Conservation (phyloP, 2,329 filamentous ascomycete species). For the Colletotrichum godetiae region DNA sequence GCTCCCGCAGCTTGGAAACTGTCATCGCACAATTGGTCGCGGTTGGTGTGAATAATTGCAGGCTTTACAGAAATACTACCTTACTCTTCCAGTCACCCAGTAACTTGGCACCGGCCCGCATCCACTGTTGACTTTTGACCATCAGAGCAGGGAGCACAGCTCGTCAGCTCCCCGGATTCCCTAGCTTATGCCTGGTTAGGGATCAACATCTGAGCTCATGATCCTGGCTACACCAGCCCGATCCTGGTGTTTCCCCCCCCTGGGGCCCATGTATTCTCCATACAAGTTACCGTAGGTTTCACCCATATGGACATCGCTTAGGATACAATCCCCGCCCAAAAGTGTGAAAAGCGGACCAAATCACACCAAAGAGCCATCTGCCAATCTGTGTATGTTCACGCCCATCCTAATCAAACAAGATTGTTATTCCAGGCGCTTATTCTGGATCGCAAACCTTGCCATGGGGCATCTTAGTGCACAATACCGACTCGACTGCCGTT, state of each 20-base stretch:
- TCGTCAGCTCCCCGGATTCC: constrained; percentile 24
- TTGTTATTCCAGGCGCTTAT: constrained; percentile 22
- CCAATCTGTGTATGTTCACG: neutral
- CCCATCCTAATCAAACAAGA: constrained; percentile 32
- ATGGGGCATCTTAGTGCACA: neutral
- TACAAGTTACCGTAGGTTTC: constrained; percentile 1
- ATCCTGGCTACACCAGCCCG: neutral
- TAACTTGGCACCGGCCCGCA: constrained; percentile 20
- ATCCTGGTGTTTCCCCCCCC: neutral
- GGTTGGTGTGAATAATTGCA: neutral
- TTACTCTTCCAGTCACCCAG: constrained; percentile 28
- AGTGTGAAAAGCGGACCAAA: constrained; percentile 18
- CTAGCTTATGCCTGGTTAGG: constrained; percentile 13
- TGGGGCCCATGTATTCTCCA: neutral
- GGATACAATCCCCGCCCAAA: constrained; percentile 4
- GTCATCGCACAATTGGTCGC: constrained; percentile 12
- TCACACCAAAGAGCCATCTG: neutral
- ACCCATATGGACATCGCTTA: constrained; percentile 16
- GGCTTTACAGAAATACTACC: constrained; percentile 13
- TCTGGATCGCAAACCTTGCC: constrained; percentile 13
- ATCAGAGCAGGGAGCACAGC: neutral
- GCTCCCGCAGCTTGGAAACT: constrained; percentile 12
- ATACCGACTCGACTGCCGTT: constrained; percentile 23
- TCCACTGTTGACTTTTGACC: neutral
- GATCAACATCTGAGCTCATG: neutral